These are phyloP conservation scores for Colletotrichum aenigma DNA, from an alignment of 2,329 filamentous ascomycete genomes.

Conservation along the genomic window DNA sequence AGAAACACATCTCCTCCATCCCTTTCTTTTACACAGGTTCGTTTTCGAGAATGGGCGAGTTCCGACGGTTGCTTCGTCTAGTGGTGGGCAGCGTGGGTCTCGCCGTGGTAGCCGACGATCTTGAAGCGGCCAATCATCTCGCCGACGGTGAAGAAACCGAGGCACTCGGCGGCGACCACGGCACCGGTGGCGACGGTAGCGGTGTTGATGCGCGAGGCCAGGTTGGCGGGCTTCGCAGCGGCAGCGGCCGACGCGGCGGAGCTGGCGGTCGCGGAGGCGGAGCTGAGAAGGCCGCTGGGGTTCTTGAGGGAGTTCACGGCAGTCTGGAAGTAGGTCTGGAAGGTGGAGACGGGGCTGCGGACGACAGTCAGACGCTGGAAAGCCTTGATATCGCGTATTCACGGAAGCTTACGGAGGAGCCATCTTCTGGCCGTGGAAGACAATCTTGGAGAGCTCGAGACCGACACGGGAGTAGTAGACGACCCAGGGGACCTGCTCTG, in stretches of 20 bases:
- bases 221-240: conserved; percentile 41
- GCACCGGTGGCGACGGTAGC: conserved; percentile 75
- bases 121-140: conserved; percentile 97
- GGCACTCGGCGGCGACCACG: conserved; percentile 81
- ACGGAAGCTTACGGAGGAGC: conserved; percentile 81
- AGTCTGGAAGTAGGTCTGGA: conserved; percentile 87
- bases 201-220: conserved; percentile 57
- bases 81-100: conserved; percentile 64
- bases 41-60: neutral
- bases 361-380: neutral
- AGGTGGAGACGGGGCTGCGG: conserved; percentile 73
- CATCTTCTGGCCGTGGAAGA: conserved; percentile 91
- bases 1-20: neutral
- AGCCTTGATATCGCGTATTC: conserved; percentile 3
- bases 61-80: conserved; percentile 37
- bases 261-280: conserved; percentile 61
- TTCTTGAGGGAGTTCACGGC: conserved; percentile 73
- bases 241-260: conserved; percentile 60
- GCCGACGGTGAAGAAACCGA: conserved; percentile 97
- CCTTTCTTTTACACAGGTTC: neutral
- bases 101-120: conserved; percentile 88
- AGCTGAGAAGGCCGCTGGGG: conserved; percentile 64
- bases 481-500: conserved; percentile 84
- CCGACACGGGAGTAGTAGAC: conserved; percentile 92
- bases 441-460: conserved; percentile 84